Evolutionary conservation across 257 asterid species (phyloP).

Genomic region (Penstemon eatonii): DNA sequence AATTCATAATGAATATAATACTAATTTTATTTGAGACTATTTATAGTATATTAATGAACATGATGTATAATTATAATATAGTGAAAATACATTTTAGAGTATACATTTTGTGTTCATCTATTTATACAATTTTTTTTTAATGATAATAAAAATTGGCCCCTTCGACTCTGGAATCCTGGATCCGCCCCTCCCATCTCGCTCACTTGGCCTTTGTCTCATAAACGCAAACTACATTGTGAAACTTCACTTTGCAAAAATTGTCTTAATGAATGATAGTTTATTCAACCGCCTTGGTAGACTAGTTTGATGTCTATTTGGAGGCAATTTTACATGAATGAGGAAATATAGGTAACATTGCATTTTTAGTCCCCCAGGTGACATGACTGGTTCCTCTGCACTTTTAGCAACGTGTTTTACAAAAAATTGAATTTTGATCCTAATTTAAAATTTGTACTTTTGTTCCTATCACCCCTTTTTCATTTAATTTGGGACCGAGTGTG

Average conservation of each 20-base stretch:
- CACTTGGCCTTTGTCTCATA: conserved; percentile 74
- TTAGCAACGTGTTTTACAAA: neutral
- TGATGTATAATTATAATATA: too few species aligned
- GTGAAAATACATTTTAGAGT: too few species aligned
- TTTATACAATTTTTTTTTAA: too few species aligned
- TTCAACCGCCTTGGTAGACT: conserved; percentile 72
- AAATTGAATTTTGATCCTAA: neutral
- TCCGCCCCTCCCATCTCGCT: conserved; percentile 86
- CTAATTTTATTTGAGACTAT: too few species aligned
- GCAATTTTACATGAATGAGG: conserved; percentile 32
- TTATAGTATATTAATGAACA: too few species aligned
- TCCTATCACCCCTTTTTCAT: too few species aligned
- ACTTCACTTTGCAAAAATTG: conserved; percentile 77
- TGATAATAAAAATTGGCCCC: too few species aligned
- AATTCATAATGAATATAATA: too few species aligned
- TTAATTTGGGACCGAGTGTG: too few species aligned
- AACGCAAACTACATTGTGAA: conserved; percentile 12
- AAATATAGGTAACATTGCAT: neutral
- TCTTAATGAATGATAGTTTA: conserved; percentile 62
- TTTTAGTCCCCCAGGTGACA: neutral
- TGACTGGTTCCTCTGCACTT: neutral
- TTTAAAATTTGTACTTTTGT: neutral
- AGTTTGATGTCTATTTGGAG: conserved; percentile 81
- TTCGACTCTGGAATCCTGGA: too few species aligned
- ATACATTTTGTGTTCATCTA: too few species aligned